Base-by-base conservation (phyloP, 1,284 basidiomycete species). In the Athelia sp. region DNA sequence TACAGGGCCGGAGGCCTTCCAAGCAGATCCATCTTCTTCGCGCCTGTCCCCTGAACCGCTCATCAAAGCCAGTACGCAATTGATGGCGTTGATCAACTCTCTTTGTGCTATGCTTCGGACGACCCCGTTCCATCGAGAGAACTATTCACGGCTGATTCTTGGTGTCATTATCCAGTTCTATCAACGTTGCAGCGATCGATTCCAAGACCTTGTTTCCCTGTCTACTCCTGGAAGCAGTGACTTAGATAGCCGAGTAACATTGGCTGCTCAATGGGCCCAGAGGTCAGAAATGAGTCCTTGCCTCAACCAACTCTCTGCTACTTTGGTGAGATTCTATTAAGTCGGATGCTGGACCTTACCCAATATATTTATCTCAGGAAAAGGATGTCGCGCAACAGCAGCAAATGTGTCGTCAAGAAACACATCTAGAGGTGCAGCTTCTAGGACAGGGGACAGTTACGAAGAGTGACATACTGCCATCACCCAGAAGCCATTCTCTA, bases 121-220 rank as follows among this genome's bases (percentile, higher is more conserved):
- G 14, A 94, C 93, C n/a, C 94, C 96, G 0, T 98, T 99, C 72
- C 95, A 98, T 60, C 81, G 87, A 51, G 96, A 98, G 64, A 93
- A 86, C 63, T 95, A 98, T 66, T 87, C 92, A 24, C 82, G 93
- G n/a, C 74, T 99, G 34, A 93, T 99, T 53, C 79, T 99, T 21
- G 87, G 90, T n/a, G 89, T 98, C 38, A 89, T 98, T 46, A 92
- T 97, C 32, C 94, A 98, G 64, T 98, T 95, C 65, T 98, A 98
- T 62, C 93, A 97, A 63, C 83, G 89, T 35, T 97, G 94, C 61
- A 93, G 88, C 56, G 87, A 93, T 59, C 78, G 87, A 24, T 98
- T 93, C 68, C 85, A 91, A 57, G 81, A 78, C 53, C 73, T 93
- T 10, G 84, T 89, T 19, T 75, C 82, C 0, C 63, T 74, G 8